A percentile compares a stretch with the other conserved stretches of the same genome.
These are phyloP conservation scores for Fraxinus platypoda DNA, from an alignment of 305 asterid genomes.

Conservation along the genomic window DNA sequence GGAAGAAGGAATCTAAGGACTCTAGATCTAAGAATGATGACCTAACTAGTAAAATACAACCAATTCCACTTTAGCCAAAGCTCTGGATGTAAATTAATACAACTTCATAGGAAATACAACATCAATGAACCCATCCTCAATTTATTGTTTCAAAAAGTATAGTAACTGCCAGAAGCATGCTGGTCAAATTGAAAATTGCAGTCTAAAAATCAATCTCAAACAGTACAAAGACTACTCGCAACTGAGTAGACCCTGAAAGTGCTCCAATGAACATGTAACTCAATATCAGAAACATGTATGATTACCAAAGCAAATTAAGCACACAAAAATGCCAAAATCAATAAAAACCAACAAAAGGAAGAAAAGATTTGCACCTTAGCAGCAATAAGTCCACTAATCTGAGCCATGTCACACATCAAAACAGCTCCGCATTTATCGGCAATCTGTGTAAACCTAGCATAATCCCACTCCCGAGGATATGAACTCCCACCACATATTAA, in stretches of 20 bases:
- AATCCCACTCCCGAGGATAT: constrained; percentile 94
- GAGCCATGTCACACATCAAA: constrained; percentile 82
- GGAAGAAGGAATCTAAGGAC: not conserved
- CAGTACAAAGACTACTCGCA: not conserved
- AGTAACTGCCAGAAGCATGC: not conserved
- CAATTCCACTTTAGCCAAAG: not conserved
- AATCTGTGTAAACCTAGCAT: constrained; percentile 58
- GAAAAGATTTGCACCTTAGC: constrained; percentile 47
- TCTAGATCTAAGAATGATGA: not conserved
- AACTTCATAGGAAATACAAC: not conserved
- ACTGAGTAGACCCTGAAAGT: not conserved
- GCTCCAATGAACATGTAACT: constrained; percentile 6
- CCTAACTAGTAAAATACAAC: not conserved
- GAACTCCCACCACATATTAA: constrained; percentile 97
- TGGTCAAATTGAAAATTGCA: not conserved
- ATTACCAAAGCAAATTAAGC: not conserved
- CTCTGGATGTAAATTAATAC: not conserved
- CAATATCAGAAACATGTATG: not conserved
- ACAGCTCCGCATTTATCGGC: constrained; percentile 76
- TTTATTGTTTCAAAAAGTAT: not conserved
- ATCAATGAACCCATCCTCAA: not conserved
- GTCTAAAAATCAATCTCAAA: not conserved
- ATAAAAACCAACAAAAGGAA: not conserved
- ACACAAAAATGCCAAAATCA: not conserved
- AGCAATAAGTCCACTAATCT: constrained; percentile 79